Conservation (phyloP, 352 stramenopile genomes). For the Globisporangium perplexum region DNA sequence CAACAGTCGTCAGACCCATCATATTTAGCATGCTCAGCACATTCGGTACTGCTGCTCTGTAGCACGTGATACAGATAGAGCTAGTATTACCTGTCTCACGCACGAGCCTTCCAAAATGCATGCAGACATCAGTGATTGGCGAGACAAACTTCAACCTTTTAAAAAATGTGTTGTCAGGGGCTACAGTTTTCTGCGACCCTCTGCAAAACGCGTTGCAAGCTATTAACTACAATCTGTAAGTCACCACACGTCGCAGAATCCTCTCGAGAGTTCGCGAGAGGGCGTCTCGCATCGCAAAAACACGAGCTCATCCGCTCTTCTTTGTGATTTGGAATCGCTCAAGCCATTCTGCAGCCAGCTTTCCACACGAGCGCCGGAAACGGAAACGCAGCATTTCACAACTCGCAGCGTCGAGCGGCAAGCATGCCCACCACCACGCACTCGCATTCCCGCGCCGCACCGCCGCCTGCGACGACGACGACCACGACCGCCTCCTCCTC, state of each 20-base stretch:
- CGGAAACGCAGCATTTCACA: not conserved
- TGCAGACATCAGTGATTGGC: not conserved
- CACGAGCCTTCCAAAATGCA: not conserved
- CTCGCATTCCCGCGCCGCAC: not conserved
- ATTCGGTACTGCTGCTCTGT: too few relatives aligned
- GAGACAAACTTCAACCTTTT: not conserved
- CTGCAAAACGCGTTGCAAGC: too few relatives aligned
- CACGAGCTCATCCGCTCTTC: not conserved
- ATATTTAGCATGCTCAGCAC: too few relatives aligned
- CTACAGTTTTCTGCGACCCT: too few relatives aligned
- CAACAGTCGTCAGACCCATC: too few relatives aligned
- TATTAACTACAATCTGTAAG: too few relatives aligned
- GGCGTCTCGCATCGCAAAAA: too few relatives aligned
- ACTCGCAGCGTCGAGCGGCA: not conserved
- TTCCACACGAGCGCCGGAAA: not conserved
- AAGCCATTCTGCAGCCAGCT: not conserved
- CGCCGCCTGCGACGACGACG: not conserved
- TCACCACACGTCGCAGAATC: not conserved
- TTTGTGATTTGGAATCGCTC: not conserved
- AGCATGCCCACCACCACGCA: not conserved
- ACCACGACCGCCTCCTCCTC: not conserved
- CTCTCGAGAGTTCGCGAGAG: not conserved
- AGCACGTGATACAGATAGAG: too few relatives aligned
- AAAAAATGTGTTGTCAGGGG: not conserved
- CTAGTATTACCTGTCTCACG: too few relatives aligned